phyloP scores from a whole-genome alignment of 2,329 filamentous ascomycete genomes.

The Sclerotinia trifoliorum region DNA sequence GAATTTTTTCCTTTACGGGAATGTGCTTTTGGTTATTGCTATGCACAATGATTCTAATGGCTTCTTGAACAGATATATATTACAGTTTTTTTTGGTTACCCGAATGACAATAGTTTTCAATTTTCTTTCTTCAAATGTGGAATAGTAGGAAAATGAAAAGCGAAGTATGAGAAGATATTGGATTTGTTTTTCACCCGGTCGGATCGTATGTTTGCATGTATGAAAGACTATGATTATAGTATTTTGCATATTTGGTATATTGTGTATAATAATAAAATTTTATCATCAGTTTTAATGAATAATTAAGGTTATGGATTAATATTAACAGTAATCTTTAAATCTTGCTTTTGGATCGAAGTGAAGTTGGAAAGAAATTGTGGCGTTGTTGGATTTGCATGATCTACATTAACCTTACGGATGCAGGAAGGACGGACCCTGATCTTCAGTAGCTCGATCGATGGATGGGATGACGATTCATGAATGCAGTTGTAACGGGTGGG shows the following conservation, averaged over 20 bases:
- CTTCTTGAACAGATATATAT: conserved; percentile 9
- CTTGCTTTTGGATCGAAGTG: too few relatives aligned
- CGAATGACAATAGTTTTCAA: neutral
- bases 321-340: too few relatives aligned
- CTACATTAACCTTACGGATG: too few relatives aligned
- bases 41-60: conserved; percentile 6
- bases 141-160: neutral
- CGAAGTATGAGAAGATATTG: neutral
- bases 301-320: too few relatives aligned
- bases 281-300: too few relatives aligned
- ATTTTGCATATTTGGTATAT: neutral
- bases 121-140: neutral
- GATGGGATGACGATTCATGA: too few relatives aligned
- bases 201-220: neutral
- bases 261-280: too few relatives aligned
- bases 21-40: conserved; percentile 1
- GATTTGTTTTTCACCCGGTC: neutral
- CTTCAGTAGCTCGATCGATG: too few relatives aligned
- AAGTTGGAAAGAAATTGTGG: too few relatives aligned
- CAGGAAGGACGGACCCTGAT: too few relatives aligned
- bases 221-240: neutral
- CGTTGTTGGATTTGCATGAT: too few relatives aligned
- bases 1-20: neutral
- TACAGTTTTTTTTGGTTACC: neutral
- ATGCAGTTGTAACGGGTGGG: too few relatives aligned